Evolutionary conservation across 306 rosid genomes (phyloP).

Genomic region (Inga laurina): DNA sequence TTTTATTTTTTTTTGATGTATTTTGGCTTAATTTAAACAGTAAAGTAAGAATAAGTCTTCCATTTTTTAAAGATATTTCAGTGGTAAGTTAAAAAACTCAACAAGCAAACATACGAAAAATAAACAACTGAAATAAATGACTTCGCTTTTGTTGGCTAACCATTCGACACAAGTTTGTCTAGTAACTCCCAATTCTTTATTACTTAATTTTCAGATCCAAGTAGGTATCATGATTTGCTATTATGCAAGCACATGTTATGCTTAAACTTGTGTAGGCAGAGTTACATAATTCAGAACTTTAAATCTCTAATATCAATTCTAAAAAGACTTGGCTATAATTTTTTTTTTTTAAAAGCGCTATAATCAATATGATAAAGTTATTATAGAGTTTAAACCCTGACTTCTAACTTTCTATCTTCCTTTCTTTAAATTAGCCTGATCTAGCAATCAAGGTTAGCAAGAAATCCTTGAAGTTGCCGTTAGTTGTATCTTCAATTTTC

Average conservation of each 20-base stretch:
- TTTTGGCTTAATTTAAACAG: neutral
- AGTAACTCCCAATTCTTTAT: neutral
- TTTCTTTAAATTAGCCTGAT: conserved; percentile 41
- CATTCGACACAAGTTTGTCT: neutral
- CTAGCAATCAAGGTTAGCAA: conserved; percentile 65
- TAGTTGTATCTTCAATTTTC: conserved; percentile 61
- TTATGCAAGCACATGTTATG: neutral
- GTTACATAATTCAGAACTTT: neutral
- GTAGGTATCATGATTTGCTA: neutral
- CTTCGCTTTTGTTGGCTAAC: neutral
- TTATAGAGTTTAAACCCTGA: neutral
- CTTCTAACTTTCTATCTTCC: neutral
- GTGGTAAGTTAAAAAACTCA: neutral
- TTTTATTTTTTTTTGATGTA: neutral
- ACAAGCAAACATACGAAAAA: neutral
- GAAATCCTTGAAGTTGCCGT: conserved; percentile 87
- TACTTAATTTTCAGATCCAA: neutral
- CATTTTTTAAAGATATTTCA: neutral
- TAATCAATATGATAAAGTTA: neutral
- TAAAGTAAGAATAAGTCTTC: neutral
- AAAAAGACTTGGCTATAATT: neutral
- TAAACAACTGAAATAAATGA: neutral
- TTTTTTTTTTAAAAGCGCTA: neutral
- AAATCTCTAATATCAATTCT: neutral
- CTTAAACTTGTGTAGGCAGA: neutral